Conservation (phyloP, 2,329 filamentous ascomycete species). For the Tolypocladium sp. region DNA sequence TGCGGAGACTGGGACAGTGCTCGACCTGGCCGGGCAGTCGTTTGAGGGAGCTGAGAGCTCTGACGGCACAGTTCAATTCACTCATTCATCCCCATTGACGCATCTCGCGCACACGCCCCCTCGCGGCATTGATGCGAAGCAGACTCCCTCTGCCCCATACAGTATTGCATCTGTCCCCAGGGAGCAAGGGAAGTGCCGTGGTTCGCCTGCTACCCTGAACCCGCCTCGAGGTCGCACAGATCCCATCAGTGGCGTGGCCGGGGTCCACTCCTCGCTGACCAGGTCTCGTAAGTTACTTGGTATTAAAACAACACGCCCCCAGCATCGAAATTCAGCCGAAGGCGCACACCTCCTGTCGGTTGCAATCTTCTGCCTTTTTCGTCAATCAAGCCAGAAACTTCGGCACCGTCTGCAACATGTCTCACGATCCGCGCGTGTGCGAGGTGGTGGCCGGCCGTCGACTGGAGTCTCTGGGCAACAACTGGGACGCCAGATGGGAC, state of each 20-base stretch:
- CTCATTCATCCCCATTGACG: neutral
- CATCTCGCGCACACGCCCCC: neutral
- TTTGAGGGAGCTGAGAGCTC: neutral
- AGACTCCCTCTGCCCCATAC: neutral
- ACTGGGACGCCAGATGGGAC: neutral
- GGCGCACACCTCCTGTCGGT: neutral
- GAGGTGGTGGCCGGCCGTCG: neutral
- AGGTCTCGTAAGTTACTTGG: neutral
- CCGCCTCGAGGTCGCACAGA: neutral
- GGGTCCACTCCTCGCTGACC: constrained; percentile 3
- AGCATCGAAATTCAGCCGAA: neutral
- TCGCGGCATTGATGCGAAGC: neutral
- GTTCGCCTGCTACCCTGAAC: neutral
- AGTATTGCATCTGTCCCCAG: neutral
- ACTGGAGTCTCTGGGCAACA: neutral
- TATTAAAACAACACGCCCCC: neutral
- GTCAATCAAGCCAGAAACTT: neutral
- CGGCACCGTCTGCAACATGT: constrained; percentile 3
- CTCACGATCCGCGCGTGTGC: constrained; percentile 3
- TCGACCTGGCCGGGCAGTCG: neutral
- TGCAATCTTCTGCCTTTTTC: neutral
- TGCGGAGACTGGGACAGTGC: neutral
- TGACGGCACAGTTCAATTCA: neutral
- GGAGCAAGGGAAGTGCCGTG: neutral
- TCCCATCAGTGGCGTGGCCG: neutral